Evolutionary conservation across 805 yeast genomes (phyloP).

Genomic region (Candida nonsorbophila): DNA sequence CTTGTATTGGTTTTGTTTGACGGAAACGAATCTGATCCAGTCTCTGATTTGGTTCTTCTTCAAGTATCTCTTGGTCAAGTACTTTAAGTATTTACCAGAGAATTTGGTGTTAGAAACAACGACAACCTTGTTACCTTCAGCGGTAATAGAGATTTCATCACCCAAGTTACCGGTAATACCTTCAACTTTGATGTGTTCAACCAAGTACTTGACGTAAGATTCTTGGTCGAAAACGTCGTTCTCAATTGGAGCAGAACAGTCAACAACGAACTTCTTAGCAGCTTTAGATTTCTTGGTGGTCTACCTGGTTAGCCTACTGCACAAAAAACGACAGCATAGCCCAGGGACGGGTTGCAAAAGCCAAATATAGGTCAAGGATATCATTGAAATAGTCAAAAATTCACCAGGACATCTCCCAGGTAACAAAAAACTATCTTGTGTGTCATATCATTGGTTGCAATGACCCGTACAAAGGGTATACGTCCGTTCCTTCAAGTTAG

Average conservation of each 20-base stretch:
- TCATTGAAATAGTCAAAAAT: too few species aligned
- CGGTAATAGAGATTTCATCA: conserved; percentile 81
- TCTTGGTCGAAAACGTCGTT: conserved; percentile 97
- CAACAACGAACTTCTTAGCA: conserved; percentile 89
- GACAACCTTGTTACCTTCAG: conserved; percentile 83
- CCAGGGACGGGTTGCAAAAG: conserved; percentile 37
- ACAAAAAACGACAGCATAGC: conserved; percentile 47
- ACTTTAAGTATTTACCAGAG: conserved; percentile 99
- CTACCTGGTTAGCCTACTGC: conserved; percentile 79
- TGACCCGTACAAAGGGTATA: conserved; percentile 36
- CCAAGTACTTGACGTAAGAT: conserved; percentile 94
- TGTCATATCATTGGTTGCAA: conserved; percentile 6
- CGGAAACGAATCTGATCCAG: conserved; percentile 98
- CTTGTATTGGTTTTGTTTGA: conserved; percentile 92
- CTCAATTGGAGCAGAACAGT: conserved; percentile 95
- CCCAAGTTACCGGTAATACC: conserved; percentile 96
- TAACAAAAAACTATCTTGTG: too few species aligned
- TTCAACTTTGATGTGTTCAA: conserved; percentile 99
- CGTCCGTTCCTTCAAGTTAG: conserved; percentile 17
- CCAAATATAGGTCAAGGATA: conserved; percentile 4
- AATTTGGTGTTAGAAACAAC: conserved; percentile 90
- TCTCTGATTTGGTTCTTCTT: conserved; percentile 99
- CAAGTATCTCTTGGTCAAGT: conserved; percentile 99
- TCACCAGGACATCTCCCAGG: too few species aligned
- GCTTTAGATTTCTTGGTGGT: conserved; percentile 66